Evolutionary conservation across 2,329 filamentous ascomycete genomes (phyloP), one percentile per base, ranked within the genome.

Genomic region (Venturia effusa): DNA sequence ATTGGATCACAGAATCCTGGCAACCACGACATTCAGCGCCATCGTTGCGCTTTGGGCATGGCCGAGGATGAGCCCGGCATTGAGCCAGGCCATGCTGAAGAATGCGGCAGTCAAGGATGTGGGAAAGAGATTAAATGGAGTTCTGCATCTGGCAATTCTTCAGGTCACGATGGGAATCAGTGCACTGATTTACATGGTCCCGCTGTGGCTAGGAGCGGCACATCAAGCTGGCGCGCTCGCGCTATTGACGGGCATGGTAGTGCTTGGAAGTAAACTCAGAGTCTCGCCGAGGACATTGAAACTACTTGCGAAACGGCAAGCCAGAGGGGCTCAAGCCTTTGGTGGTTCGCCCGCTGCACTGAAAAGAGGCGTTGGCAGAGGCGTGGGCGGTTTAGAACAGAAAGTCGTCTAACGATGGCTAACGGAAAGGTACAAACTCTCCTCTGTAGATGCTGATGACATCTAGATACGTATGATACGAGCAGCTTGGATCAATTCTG

Each of bases 131-230:
- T 82, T 93, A 64, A 79, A 85, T 60, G 93, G 92, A 5, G 81
- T 97, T 15, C 84, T 97, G 24, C 92, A 94, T 71, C 84, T 97
- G 22, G 91, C 89, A 1, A 84, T 83, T 65, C 66, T 95, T 68
- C 94, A 99, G 77, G 92, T 91, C 32, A 80, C 86, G 0, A 83
- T 99, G 5, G 94, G 94, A 30, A 96, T 99, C 74, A 86, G 83
- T 67, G 99, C 94, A 0, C 81, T 99, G 66, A 87, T 96, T 70
- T 97, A 97, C 78, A 87, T 99, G 74, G 92, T 99, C 0, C 94
- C 95, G 4, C 88, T 88, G 2, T 88, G 88, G 67, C 79, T 99
- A 11, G 94, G 93, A 0, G 92, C 93, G 3, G 87, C 90, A 8
- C 94, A 99, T 75, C 94, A 99, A 77, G 94, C 94, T 1, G 93